These are phyloP conservation scores for Centrapalus pauciflorus DNA, from an alignment of 129 eudicot genomes.

Conservation along the genomic window DNA sequence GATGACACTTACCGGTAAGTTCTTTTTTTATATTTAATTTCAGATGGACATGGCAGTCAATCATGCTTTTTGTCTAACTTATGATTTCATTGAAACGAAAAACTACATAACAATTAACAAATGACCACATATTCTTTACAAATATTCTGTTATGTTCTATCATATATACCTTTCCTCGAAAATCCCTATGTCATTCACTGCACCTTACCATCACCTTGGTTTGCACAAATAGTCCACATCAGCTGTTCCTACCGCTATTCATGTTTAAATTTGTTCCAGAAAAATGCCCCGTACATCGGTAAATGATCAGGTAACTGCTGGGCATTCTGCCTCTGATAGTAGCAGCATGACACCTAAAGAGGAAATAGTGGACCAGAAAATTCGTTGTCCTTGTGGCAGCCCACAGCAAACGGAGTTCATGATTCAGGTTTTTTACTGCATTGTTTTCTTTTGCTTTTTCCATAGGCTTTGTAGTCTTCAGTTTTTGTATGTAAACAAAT, in stretches of 20 bases:
- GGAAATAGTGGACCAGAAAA: slow-evolving; percentile 28
- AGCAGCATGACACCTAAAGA: slow-evolving; percentile 28
- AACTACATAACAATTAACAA: not conserved
- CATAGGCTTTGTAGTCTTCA: not conserved
- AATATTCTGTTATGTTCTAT: not conserved
- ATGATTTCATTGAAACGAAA: not conserved
- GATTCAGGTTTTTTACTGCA: slow-evolving; percentile 34
- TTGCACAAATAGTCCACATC: slow-evolving; percentile 9
- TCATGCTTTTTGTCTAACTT: not conserved
- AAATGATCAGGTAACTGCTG: slow-evolving; percentile 26
- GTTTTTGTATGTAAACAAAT: not conserved
- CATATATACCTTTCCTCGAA: not conserved
- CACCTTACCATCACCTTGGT: not conserved
- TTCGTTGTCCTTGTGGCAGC: slow-evolving; percentile 54
- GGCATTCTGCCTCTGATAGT: slow-evolving; percentile 21
- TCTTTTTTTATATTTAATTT: not conserved
- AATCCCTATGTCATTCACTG: not conserved
- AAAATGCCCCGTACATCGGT: slow-evolving; percentile 22
- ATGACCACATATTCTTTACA: not conserved
- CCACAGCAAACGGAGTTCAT: slow-evolving; percentile 26
- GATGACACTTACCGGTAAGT: slow-evolving; percentile 33
- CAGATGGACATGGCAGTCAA: not conserved
- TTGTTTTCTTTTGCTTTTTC: not conserved
- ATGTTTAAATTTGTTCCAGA: slow-evolving; percentile 24
- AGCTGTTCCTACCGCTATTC: not conserved